Percentiles rank a stretch among this genome's conserved stretches.
Evolutionary conservation across 1,284 basidiomycete genomes (phyloP).

Genomic region (Heterobasidion occidentale): DNA sequence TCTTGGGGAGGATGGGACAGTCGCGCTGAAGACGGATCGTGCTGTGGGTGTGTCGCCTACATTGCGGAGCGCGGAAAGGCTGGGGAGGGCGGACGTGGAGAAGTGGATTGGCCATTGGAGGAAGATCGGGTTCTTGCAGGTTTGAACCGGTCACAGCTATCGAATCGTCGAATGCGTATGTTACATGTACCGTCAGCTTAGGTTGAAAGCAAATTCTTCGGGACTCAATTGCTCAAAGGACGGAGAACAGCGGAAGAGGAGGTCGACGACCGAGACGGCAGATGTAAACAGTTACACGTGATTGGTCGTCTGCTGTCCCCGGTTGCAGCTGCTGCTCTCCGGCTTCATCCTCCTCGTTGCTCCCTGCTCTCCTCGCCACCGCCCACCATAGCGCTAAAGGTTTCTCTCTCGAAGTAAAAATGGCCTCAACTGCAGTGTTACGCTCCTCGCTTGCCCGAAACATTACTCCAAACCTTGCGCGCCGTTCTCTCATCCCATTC

Average conservation of each 20-base stretch:
- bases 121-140: slow-evolving; percentile 3
- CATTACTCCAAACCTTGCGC: slow-evolving; percentile 30
- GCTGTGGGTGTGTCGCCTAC: not conserved
- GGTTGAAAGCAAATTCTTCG: too few relatives aligned
- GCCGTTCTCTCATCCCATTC: slow-evolving; percentile 28
- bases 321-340: not conserved
- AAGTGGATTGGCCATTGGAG: slow-evolving; percentile 9
- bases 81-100: slow-evolving; percentile 2
- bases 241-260: not conserved
- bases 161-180: not conserved
- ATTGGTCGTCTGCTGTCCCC: not conserved
- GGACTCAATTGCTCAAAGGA: not conserved
- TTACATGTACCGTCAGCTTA: too few relatives aligned
- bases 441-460: slow-evolving; percentile 41
- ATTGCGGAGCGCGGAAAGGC: not conserved
- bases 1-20: not conserved
- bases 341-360: not conserved
- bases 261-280: not conserved
- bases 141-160: not conserved
- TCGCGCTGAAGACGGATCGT: not conserved
- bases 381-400: not conserved
- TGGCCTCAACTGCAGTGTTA: slow-evolving; percentile 44
- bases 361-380: slow-evolving; percentile 1
- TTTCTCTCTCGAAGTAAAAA: slow-evolving; percentile 19
- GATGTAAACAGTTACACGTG: slow-evolving; percentile 6